Conservation (phyloP, 495 filamentous ascomycete genomes). For the Neurospora tetrasperma region DNA sequence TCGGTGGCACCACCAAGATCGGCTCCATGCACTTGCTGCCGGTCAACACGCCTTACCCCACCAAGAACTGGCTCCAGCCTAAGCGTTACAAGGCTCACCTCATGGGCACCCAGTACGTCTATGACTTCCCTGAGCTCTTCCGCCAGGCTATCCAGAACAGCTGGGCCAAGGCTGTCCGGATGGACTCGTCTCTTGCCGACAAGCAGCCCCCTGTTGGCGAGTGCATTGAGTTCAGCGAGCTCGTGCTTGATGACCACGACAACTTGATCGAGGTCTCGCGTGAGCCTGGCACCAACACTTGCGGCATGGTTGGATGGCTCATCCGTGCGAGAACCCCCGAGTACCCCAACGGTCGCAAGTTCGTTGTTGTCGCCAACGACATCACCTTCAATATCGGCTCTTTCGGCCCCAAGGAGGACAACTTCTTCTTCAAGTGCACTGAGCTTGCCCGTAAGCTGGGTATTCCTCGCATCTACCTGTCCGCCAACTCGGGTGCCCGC, state of each 20-base stretch:
- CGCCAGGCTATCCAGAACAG: slow-evolving; percentile 94
- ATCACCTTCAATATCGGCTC: slow-evolving; percentile 99
- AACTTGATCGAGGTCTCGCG: slow-evolving; percentile 85
- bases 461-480: slow-evolving; percentile 93
- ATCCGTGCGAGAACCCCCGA: slow-evolving; percentile 97
- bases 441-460: slow-evolving; percentile 87
- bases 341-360: slow-evolving; percentile 83
- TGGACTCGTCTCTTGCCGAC: slow-evolving; percentile 59
- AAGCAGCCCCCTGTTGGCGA: slow-evolving; percentile 79
- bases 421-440: slow-evolving; percentile 98
- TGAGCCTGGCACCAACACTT: slow-evolving; percentile 87
- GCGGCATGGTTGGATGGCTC: slow-evolving; percentile 98
- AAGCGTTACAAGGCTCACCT: slow-evolving; percentile 98
- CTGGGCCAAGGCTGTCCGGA: slow-evolving; percentile 66
- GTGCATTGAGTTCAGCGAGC: slow-evolving; percentile 89
- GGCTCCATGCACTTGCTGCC: slow-evolving; percentile 90
- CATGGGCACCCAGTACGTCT: slow-evolving; percentile 98
- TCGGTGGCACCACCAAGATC: slow-evolving; percentile 87
- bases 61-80: slow-evolving; percentile 97
- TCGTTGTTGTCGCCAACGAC: slow-evolving; percentile 95
- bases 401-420: slow-evolving; percentile 91
- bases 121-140: slow-evolving; percentile 99
- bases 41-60: slow-evolving; percentile 86
- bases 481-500: slow-evolving; percentile 98
- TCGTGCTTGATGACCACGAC: slow-evolving; percentile 89